These are phyloP conservation scores for Setaria viridis DNA, from an alignment of 202 grass and related monocot genomes.

Conservation along the genomic window DNA sequence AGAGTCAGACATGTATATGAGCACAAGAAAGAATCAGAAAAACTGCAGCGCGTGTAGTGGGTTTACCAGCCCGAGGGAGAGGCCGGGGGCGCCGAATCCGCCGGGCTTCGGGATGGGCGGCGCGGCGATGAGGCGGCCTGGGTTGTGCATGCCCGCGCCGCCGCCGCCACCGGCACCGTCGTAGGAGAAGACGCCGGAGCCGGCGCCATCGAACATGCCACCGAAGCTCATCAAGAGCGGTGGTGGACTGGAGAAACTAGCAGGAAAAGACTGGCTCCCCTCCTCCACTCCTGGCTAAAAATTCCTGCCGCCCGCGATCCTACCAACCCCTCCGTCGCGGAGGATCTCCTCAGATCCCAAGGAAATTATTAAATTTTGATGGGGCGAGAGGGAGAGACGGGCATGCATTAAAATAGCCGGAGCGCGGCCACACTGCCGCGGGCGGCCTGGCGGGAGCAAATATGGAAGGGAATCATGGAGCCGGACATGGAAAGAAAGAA, in stretches of 20 bases:
- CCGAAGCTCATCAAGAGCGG: constrained; percentile 79
- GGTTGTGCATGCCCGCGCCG: constrained; percentile 48
- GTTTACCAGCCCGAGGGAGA: constrained; percentile 85
- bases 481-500: constrained; percentile 5
- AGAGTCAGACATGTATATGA: neutral
- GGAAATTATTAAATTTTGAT: constrained; percentile 38
- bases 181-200: constrained; percentile 72
- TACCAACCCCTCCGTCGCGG: constrained; percentile 35
- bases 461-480: constrained; percentile 53
- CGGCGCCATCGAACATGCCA: constrained; percentile 78
- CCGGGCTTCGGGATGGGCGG: constrained; percentile 46
- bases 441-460: constrained; percentile 28
- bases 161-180: constrained; percentile 33
- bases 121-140: constrained; percentile 39
- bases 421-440: constrained; percentile 9
- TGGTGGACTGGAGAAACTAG: neutral
- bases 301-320: constrained; percentile 43
- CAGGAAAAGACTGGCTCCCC: constrained; percentile 17
- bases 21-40: neutral
- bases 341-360: constrained; percentile 57
- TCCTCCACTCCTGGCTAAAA: constrained; percentile 24
- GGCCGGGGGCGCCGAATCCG: constrained; percentile 62
- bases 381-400: constrained; percentile 27
- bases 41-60: neutral
- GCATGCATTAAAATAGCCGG: constrained; percentile 56